Evolutionary conservation across 2,329 filamentous ascomycete genomes (phyloP).

Genomic region (Tolypocladium inflatum): DNA sequence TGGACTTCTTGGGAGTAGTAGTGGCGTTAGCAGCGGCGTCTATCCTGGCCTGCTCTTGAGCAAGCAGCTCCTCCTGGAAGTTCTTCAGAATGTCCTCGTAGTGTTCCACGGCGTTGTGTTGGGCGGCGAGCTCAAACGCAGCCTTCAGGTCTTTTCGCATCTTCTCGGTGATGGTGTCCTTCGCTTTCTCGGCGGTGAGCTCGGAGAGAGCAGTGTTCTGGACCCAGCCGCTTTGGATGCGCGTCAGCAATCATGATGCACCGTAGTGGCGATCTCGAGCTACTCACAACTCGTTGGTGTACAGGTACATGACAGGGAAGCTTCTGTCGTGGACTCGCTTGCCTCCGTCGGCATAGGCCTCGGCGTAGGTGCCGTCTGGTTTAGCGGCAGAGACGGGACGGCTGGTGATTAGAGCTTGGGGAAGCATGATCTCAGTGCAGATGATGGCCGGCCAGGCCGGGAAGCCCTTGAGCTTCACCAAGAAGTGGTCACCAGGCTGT

Average conservation of each 20-base stretch:
- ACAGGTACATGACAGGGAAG: slow-evolving; percentile 90
- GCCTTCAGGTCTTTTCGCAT: slow-evolving; percentile 69
- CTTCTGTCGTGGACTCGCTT: slow-evolving; percentile 78
- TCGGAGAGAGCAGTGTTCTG: slow-evolving; percentile 73
- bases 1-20: slow-evolving; percentile 29
- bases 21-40: slow-evolving; percentile 33
- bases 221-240: slow-evolving; percentile 68
- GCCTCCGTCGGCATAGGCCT: slow-evolving; percentile 78
- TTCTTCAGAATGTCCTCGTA: slow-evolving; percentile 75
- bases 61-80: slow-evolving; percentile 55
- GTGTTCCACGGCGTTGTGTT: slow-evolving; percentile 66
- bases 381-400: slow-evolving; percentile 79
- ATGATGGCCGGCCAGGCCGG: slow-evolving; percentile 92
- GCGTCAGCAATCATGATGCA: slow-evolving; percentile 6
- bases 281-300: slow-evolving; percentile 94
- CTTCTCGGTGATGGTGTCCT: slow-evolving; percentile 61
- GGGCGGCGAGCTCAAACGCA: slow-evolving; percentile 72
- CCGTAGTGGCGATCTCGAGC: neutral
- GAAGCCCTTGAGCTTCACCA: slow-evolving; percentile 89
- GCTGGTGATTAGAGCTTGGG: slow-evolving; percentile 61
- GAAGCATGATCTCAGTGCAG: slow-evolving; percentile 90
- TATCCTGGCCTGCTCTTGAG: slow-evolving; percentile 39
- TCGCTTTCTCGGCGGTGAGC: slow-evolving; percentile 64
- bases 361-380: slow-evolving; percentile 76
- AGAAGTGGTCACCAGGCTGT: slow-evolving; percentile 83